Conservation (phyloP, 805 yeast species). For the Ogataea minuta region DNA sequence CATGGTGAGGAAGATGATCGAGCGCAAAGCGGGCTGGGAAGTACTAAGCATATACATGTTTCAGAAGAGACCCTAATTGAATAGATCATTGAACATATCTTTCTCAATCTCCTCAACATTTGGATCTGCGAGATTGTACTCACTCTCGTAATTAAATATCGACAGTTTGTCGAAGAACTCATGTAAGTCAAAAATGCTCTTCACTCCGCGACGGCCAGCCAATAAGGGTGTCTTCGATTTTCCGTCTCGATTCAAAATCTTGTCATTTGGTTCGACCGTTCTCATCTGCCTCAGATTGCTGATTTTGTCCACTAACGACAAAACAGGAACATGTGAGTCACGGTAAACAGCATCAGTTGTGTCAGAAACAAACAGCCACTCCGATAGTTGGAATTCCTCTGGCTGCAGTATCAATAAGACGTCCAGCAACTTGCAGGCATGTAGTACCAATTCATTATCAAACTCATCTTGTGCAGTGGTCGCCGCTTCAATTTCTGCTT, state of each 20-base stretch:
- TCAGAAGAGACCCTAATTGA: slow-evolving; percentile 29
- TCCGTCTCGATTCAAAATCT: slow-evolving; percentile 15
- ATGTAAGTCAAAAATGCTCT: slow-evolving; percentile 47
- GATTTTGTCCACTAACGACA: slow-evolving; percentile 37
- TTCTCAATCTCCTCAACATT: slow-evolving; percentile 48
- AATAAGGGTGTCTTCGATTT: slow-evolving; percentile 43
- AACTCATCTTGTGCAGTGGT: slow-evolving; percentile 27
- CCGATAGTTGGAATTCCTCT: slow-evolving; percentile 75
- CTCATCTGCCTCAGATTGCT: slow-evolving; percentile 29
- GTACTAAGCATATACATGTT: slow-evolving; percentile 75
- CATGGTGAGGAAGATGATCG: slow-evolving; percentile 50
- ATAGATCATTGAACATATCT: slow-evolving; percentile 62
- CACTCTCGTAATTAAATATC: slow-evolving; percentile 61
- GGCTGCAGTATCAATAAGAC: slow-evolving; percentile 60
- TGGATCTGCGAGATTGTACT: slow-evolving; percentile 47
- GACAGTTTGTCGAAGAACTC: slow-evolving; percentile 67
- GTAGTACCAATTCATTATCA: slow-evolving; percentile 44
- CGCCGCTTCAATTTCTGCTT: slow-evolving; percentile 13
- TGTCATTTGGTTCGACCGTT: slow-evolving; percentile 19
- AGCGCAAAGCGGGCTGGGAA: slow-evolving; percentile 95
- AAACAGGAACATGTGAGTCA: slow-evolving; percentile 29
- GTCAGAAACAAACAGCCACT: slow-evolving; percentile 84
- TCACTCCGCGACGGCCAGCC: slow-evolving; percentile 39
- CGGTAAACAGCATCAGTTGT: slow-evolving; percentile 36
- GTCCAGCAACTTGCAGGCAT: slow-evolving; percentile 78